Evolutionary conservation across 345 rosid species (phyloP), one percentile per base, ranked within the genome.

Genomic region (Chamaenerion angustifolium): DNA sequence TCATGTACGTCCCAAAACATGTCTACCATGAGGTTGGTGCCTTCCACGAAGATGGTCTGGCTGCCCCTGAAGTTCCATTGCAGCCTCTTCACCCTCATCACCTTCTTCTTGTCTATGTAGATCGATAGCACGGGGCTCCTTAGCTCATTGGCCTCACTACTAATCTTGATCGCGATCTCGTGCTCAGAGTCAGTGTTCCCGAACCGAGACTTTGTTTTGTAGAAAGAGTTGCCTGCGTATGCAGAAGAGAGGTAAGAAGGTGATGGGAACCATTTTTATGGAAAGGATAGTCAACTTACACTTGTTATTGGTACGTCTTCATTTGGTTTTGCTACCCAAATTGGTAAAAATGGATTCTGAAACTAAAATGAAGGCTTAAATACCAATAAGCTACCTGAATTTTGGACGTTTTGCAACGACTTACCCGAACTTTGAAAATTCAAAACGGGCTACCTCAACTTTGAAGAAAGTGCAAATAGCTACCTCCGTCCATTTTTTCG

Each of bases 1-100:
- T 76, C 85, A 71, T 90, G 95, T 10, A 82, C 92, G 67, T 90
- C 95, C 98, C 98, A 90, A 82, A 90, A 57, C 64, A 90, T 57
- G 74, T 90, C 94, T 58, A 90, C 80, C 11, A 78, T 66, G 68
- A 10, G 1, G 12, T 15, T 11, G 3, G 82, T 72, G 2, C 92
- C 94, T 54, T 90, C 92, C 14, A 86, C 51, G 58, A 86, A 90
- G 16, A 90, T 81, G 2, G 85, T 81, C 58, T 85, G 97, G 53
- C 87, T 89, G 49, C 97, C 95, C 58, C 97, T 71, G 53, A 89
- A 89, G 58, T 85, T 89, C 98, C 95, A 85, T 18, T 81, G 94
- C 60, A 90, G 54, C 56, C 86, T 85, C 77, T 85, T 83, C 19
- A 90, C 94, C 4, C 76, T 68, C 23, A 80, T 80, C 62, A 79